Evolutionary conservation across 2,329 filamentous ascomycete genomes (phyloP).

Genomic region (Myriosclerotinia curreyana): DNA sequence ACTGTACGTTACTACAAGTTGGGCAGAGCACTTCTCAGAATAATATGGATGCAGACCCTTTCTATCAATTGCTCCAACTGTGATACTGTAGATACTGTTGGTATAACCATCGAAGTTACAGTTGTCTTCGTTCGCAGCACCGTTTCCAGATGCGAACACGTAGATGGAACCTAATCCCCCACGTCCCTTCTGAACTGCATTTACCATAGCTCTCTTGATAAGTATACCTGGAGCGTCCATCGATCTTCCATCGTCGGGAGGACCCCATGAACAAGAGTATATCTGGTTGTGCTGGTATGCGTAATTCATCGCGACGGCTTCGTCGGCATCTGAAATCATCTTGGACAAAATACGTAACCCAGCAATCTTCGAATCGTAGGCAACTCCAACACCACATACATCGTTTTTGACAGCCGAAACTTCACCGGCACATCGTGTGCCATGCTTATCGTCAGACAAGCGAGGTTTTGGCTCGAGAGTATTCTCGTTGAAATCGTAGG

Average conservation of each 20-base stretch:
- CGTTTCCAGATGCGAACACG: conserved; percentile 96
- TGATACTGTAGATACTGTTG: conserved; percentile 98
- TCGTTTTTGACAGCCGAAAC: conserved; percentile 89
- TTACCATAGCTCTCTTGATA: conserved; percentile 86
- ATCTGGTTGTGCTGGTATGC: conserved; percentile 89
- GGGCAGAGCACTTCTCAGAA: conserved; percentile 92
- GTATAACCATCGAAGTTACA: conserved; percentile 99
- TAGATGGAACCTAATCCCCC: conserved; percentile 83
- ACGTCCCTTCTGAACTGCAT: conserved; percentile 85
- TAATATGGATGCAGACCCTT: conserved; percentile 90
- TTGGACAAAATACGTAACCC: conserved; percentile 92
- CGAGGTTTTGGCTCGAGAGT: conserved; percentile 73
- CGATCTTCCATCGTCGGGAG: conserved; percentile 84
- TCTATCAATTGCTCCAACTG: conserved; percentile 87
- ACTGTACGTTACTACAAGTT: conserved; percentile 94
- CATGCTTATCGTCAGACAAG: conserved; percentile 83
- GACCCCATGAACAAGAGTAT: conserved; percentile 98
- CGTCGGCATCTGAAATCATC: conserved; percentile 85
- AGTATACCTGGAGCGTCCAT: conserved; percentile 93
- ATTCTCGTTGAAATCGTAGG: conserved; percentile 94
- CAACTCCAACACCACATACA: conserved; percentile 92
- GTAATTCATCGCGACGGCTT: conserved; percentile 90
- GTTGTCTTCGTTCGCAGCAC: conserved; percentile 82
- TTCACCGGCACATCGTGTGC: conserved; percentile 92
- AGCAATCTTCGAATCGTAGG: conserved; percentile 85